Conservation (phyloP, 176 grass and related monocot genomes). For the Dendrocalamus sinicus region DNA sequence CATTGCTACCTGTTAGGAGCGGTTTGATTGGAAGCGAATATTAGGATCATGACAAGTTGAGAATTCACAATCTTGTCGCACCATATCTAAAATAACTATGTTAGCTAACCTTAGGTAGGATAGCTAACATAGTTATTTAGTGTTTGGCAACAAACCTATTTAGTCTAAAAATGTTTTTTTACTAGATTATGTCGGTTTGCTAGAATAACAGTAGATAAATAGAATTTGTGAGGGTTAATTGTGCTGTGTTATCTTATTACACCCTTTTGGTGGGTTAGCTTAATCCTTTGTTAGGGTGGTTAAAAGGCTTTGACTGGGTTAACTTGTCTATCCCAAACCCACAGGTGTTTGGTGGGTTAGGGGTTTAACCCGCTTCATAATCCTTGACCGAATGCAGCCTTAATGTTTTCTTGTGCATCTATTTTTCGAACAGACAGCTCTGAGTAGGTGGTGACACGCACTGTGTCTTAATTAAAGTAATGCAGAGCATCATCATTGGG, state of each 20-base stretch:
- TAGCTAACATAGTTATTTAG: neutral
- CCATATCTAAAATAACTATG: neutral
- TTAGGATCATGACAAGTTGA: neutral
- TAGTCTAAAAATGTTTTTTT: neutral
- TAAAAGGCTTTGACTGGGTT: neutral
- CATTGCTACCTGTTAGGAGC: constrained; percentile 8
- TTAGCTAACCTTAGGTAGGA: neutral
- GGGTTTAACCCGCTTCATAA: neutral
- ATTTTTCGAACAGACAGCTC: neutral
- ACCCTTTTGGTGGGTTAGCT: neutral
- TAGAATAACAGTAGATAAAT: neutral
- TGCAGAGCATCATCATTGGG: neutral
- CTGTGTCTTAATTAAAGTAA: neutral
- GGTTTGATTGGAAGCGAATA: neutral
- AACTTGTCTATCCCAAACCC: neutral
- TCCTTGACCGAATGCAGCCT: neutral
- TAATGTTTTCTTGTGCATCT: neutral
- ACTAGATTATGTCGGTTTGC: neutral
- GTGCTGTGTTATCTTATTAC: neutral
- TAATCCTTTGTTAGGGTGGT: neutral
- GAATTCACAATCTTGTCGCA: neutral
- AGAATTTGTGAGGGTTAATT: too few species aligned
- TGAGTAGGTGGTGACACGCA: neutral
- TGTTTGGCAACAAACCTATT: neutral
- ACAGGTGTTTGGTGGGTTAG: neutral